A percentile compares a stretch with the other conserved stretches of the same genome.
These are phyloP conservation scores for Fragaria nilgerrensis DNA, from an alignment of 306 rosid species.

Conservation along the genomic window DNA sequence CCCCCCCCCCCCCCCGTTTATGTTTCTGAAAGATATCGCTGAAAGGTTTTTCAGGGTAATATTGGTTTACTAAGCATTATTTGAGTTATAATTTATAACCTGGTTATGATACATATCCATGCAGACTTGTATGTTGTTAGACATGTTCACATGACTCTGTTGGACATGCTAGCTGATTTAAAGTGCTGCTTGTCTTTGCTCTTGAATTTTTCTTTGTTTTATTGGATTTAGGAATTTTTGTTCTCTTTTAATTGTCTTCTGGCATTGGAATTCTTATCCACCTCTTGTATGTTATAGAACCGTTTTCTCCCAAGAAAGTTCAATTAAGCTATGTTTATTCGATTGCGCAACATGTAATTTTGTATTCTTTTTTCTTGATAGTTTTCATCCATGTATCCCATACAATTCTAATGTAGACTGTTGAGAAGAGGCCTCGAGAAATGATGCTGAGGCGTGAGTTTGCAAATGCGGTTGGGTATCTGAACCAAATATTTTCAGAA, in stretches of 20 bases:
- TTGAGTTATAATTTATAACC: background rate
- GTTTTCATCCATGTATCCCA: slow-evolving; percentile 14
- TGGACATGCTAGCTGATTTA: background rate
- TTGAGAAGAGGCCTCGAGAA: slow-evolving; percentile 96
- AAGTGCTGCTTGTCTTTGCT: background rate
- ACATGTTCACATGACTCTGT: background rate
- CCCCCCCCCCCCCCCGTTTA: no score
- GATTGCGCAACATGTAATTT: background rate
- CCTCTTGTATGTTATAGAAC: background rate
- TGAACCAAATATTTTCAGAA: slow-evolving; percentile 67
- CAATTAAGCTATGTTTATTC: background rate
- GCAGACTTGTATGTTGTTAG: background rate
- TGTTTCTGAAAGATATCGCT: background rate
- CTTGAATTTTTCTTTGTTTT: background rate
- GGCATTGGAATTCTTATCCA: background rate
- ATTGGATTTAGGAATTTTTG: background rate
- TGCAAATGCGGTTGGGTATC: slow-evolving; percentile 84
- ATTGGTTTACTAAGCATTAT: background rate
- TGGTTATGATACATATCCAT: background rate
- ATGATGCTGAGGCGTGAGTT: slow-evolving; percentile 99
- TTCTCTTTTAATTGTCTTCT: background rate
- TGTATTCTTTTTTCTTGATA: slow-evolving; percentile 15
- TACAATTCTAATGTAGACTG: slow-evolving; percentile 57
- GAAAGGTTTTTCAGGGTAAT: background rate
- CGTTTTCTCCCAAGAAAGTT: background rate